Evolutionary conservation across 192 early-diverging fungal genomes (phyloP).

Genomic region (Polychytrium aggregatum): DNA sequence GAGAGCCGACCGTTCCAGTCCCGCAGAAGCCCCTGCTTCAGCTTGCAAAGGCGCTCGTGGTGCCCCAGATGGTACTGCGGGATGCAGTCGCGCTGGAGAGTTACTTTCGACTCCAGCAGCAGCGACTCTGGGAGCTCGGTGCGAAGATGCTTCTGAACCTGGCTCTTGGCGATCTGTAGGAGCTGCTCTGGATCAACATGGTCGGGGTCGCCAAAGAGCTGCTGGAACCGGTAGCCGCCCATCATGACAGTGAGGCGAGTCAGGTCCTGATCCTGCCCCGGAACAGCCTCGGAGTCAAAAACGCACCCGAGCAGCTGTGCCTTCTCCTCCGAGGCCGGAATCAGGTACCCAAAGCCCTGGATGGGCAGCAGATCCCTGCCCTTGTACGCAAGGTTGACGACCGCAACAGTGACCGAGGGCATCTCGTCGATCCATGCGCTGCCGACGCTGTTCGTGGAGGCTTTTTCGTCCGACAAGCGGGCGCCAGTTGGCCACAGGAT

Average conservation of each 20-base stretch:
- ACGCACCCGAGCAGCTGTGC: slow-evolving; percentile 64
- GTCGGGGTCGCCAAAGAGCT: slow-evolving; percentile 35
- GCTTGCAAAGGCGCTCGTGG: slow-evolving; percentile 37
- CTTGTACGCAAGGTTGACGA: slow-evolving; percentile 69
- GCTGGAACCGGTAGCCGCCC: slow-evolving; percentile 66
- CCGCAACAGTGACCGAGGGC: slow-evolving; percentile 65
- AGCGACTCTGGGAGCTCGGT: slow-evolving; percentile 17
- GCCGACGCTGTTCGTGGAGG: not conserved
- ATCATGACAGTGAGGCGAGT: slow-evolving; percentile 80
- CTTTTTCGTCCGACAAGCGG: too few relatives aligned
- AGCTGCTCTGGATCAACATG: slow-evolving; percentile 14
- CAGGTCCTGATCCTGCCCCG: slow-evolving; percentile 44
- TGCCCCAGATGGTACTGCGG: slow-evolving; percentile 86
- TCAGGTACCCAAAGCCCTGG: slow-evolving; percentile 85
- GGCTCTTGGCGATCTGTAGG: slow-evolving; percentile 35
- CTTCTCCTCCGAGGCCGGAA: slow-evolving; percentile 55
- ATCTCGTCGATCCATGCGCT: slow-evolving; percentile 42
- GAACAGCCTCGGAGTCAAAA: slow-evolving; percentile 75
- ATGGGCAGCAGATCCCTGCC: slow-evolving; percentile 38
- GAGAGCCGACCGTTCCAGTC: slow-evolving; percentile 47
- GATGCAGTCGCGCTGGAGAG: slow-evolving; percentile 66
- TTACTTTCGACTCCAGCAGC: slow-evolving; percentile 37
- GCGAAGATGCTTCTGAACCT: slow-evolving; percentile 47
- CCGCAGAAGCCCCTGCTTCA: too few relatives aligned
- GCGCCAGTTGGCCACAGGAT: too few relatives aligned